Conservation (phyloP, 371 early-diverging fungal species). For the Quaeritorhiza haematococci region DNA sequence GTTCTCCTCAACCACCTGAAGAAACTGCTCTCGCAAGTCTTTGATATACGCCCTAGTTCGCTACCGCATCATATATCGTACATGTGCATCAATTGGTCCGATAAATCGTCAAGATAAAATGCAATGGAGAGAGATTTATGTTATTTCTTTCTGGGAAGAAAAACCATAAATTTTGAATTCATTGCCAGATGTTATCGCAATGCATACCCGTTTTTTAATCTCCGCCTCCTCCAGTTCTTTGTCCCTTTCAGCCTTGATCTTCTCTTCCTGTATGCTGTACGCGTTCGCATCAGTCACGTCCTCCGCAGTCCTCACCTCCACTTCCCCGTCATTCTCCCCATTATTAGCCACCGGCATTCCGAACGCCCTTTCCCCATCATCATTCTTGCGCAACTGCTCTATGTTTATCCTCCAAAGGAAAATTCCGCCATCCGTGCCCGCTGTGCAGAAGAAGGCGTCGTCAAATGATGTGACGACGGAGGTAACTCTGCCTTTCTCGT, state of each 20-base stretch:
- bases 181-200: not conserved
- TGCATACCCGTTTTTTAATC: conserved; percentile 34
- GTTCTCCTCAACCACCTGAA: conserved; percentile 31
- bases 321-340: not conserved
- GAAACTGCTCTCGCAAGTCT: conserved; percentile 41
- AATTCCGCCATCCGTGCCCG: conserved; percentile 45
- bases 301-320: conserved; percentile 10
- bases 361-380: conserved; percentile 10
- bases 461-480: conserved; percentile 35
- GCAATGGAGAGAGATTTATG: not conserved
- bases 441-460: conserved; percentile 34
- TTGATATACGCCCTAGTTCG: conserved; percentile 32
- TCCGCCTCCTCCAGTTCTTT: conserved; percentile 44
- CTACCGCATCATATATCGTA: not conserved
- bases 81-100: too few relatives aligned
- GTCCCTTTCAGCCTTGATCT: conserved; percentile 46
- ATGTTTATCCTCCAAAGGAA: conserved; percentile 34
- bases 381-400: conserved; percentile 22
- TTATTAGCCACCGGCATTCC: not conserved
- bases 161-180: not conserved
- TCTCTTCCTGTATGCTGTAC: conserved; percentile 48
- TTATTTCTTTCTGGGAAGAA: not conserved
- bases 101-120: too few relatives aligned
- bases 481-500: conserved; percentile 28
- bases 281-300: conserved; percentile 38